Conservation (phyloP, 1,284 basidiomycete genomes). For the Marasmius fiardii region DNA sequence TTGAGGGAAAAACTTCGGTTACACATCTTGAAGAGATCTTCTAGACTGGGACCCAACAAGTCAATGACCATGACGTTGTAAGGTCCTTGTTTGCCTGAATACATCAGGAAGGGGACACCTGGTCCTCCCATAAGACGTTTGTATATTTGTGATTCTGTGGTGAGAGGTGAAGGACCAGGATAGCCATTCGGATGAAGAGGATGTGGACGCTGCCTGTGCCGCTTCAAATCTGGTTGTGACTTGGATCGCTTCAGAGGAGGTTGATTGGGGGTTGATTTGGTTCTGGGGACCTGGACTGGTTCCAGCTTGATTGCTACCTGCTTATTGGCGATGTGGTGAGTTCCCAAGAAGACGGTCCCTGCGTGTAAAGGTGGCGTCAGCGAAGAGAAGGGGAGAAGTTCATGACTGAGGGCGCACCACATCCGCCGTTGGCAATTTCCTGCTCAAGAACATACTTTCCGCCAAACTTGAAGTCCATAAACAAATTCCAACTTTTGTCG, state of each 20-base stretch:
- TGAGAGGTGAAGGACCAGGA: conserved; percentile 57
- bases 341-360: conserved; percentile 93
- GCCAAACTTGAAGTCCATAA: conserved; percentile 50
- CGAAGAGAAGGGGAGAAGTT: not conserved
- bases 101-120: conserved; percentile 93
- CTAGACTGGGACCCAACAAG: conserved; percentile 88
- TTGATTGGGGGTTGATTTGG: not conserved
- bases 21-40: conserved; percentile 95
- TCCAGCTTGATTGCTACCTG: conserved; percentile 98
- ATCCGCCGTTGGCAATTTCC: conserved; percentile 93
- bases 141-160: conserved; percentile 91
- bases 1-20: conserved; percentile 91
- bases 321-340: conserved; percentile 94
- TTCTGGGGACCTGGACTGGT: conserved; percentile 56
- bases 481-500: not conserved
- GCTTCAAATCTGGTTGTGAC: conserved; percentile 48
- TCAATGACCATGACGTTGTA: conserved; percentile 98
- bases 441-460: conserved; percentile 93
- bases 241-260: conserved; percentile 14
- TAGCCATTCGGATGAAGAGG: conserved; percentile 15
- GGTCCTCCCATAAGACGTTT: conserved; percentile 92
- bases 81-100: conserved; percentile 92
- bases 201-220: conserved; percentile 7
- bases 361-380: conserved; percentile 5
- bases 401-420: conserved; percentile 55